Percentiles rank a stretch among this genome's conserved stretches.
These are phyloP conservation scores for Eleusine coracana DNA, from an alignment of 176 grass and related monocot species.

Conservation along the genomic window DNA sequence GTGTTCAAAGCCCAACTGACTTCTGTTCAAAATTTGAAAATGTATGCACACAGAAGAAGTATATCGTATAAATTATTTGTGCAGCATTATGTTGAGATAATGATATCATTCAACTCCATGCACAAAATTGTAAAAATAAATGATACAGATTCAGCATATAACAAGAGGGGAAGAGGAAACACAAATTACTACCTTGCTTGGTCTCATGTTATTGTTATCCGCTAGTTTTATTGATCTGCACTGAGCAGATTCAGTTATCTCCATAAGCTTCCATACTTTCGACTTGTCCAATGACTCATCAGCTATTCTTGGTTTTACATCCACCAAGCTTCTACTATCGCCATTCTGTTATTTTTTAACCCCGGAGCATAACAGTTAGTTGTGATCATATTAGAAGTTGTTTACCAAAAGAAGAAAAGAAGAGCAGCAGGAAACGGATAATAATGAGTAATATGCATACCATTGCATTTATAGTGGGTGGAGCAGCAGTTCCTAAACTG, in stretches of 20 bases:
- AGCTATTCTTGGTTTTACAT: constrained; percentile 93
- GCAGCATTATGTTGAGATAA: background rate
- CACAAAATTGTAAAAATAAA: background rate
- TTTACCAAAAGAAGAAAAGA: constrained; percentile 37
- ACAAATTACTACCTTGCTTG: constrained; percentile 73
- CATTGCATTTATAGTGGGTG: constrained; percentile 68
- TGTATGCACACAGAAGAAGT: background rate
- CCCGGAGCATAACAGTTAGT: constrained; percentile 28
- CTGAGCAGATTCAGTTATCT: constrained; percentile 79
- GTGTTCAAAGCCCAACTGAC: constrained; percentile 7
- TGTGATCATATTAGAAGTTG: constrained; percentile 9
- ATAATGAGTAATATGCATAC: constrained; percentile 44
- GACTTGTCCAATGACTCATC: constrained; percentile 88
- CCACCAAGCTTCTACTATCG: constrained; percentile 78
- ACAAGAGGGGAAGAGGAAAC: background rate
- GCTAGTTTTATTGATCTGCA: constrained; percentile 85
- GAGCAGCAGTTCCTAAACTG: constrained; percentile 68
- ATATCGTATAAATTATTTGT: background rate
- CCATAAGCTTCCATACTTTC: constrained; percentile 98
- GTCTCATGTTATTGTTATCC: constrained; percentile 87
- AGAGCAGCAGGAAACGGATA: constrained; percentile 22
- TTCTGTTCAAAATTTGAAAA: background rate
- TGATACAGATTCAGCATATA: background rate
- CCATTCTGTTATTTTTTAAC: constrained; percentile 66
- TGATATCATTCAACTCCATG: background rate